These are phyloP conservation scores for Diaporthe vaccinii DNA, from an alignment of 2,329 filamentous ascomycete genomes.

Conservation along the genomic window DNA sequence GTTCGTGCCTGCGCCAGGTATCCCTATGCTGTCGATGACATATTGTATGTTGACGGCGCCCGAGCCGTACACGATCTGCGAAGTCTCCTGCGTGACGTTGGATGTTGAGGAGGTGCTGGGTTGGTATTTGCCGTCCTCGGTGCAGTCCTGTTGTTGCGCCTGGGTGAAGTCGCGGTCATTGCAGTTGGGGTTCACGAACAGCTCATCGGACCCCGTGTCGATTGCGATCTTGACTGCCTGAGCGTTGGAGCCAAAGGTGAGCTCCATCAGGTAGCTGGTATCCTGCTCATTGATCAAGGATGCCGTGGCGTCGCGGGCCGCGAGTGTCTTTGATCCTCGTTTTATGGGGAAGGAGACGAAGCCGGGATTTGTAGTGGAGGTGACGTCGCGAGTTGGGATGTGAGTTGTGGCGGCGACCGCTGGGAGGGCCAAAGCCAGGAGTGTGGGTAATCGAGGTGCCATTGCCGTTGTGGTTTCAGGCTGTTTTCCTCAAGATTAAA, in stretches of 20 bases:
- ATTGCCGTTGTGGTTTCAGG: neutral
- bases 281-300: slow-evolving; percentile 40
- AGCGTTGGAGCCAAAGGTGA: slow-evolving; percentile 63
- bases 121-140: slow-evolving; percentile 56
- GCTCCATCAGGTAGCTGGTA: slow-evolving; percentile 43
- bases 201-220: slow-evolving; percentile 68
- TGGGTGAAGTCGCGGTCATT: slow-evolving; percentile 56
- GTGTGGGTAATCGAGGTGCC: slow-evolving; percentile 14
- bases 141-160: slow-evolving; percentile 52
- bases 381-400: slow-evolving; percentile 26
- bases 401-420: slow-evolving; percentile 21
- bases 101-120: slow-evolving; percentile 53
- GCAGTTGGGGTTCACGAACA: slow-evolving; percentile 72
- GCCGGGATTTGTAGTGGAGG: slow-evolving; percentile 25
- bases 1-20: slow-evolving; percentile 49
- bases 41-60: slow-evolving; percentile 59
- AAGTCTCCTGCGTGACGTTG: slow-evolving; percentile 45
- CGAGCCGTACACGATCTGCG: slow-evolving; percentile 59
- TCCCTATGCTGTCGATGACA: slow-evolving; percentile 55
- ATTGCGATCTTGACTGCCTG: slow-evolving; percentile 64
- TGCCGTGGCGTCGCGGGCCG: slow-evolving; percentile 36
- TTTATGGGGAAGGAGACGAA: slow-evolving; percentile 42
- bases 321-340: slow-evolving; percentile 34
- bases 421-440: slow-evolving; percentile 39
- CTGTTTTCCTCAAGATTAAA: neutral